Base-by-base conservation (phyloP, 1,284 basidiomycete species). In the Golubevia pallescens region DNA sequence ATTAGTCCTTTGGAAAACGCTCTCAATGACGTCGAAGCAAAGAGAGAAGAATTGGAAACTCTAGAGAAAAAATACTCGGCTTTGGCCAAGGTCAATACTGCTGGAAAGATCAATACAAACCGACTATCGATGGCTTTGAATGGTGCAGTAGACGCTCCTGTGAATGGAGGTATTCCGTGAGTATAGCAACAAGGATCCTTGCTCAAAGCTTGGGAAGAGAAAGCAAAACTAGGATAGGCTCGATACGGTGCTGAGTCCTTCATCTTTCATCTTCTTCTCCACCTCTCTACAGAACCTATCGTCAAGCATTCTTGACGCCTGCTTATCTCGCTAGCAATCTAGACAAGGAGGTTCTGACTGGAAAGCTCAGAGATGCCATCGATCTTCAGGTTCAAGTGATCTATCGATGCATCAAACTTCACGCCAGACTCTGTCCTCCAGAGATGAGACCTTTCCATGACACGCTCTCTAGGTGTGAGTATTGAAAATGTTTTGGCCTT, bases 391-490 rank as follows among this genome's bases (percentile, higher is more conserved):
- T 92, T 32, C 90, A 90, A 32, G 90, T 92, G 53, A 92, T 97
- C 65, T 92, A 93, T 69, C 90, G 89, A 58, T 95, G 93, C 81
- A 88, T 99, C 62, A 90, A 90, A 66, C 88, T 97, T 8, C 94
- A 97, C 81, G 90, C 90, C 1, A 89, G 90, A 62, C 87, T 97
- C 58, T 95, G 94, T 81, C 90, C 93, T 0, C 89, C 90, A 23
- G 93, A 94, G 86, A 97, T 95, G 89, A 88, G 92, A 59, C 90
- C 91, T 1, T 97, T 98, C 89, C 95, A 98, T 81, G 91, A 92
- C 68, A 95, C 93, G 0, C n/a, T n/a, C n/a, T n/a, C n/a, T n/a
- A n/a, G n/a, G n/a, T n/a, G n/a, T n/a, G n/a, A n/a, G n/a, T n/a
- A n/a, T n/a, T n/a, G n/a, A n/a, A n/a, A n/a, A n/a, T n/a, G n/a